Evolutionary conservation across 192 early-diverging fungal species (phyloP).

Genomic region (Glomus cerebriforme): DNA sequence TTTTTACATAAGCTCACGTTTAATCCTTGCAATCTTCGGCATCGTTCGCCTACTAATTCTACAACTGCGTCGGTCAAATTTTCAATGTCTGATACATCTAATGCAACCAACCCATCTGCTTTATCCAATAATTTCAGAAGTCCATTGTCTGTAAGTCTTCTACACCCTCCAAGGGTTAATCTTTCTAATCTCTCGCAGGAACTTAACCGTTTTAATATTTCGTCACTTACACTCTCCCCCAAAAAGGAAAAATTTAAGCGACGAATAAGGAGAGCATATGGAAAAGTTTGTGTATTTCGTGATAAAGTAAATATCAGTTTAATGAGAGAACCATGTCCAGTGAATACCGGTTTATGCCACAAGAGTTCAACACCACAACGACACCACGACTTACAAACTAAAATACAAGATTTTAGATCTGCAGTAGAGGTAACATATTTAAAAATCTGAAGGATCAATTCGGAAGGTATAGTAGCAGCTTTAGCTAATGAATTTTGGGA

Average conservation of each 20-base stretch:
- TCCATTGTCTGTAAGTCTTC: constrained; percentile 46
- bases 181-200: constrained; percentile 53
- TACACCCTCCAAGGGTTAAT: constrained; percentile 52
- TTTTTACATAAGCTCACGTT: constrained; percentile 54
- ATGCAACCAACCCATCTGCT: constrained; percentile 43
- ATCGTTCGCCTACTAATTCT: constrained; percentile 45
- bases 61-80: constrained; percentile 47
- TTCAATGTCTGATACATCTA: constrained; percentile 55
- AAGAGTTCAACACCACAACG: constrained; percentile 54
- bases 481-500: constrained; percentile 1
- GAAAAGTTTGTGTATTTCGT: constrained; percentile 38
- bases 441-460: constrained; percentile 55
- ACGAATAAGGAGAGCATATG: constrained; percentile 53
- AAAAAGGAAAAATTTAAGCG: constrained; percentile 61
- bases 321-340: constrained; percentile 19
- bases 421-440: constrained; percentile 42
- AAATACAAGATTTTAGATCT: constrained; percentile 49
- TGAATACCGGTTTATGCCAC: constrained; percentile 54
- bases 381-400: constrained; percentile 57
- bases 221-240: constrained; percentile 44
- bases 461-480: constrained; percentile 47
- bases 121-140: constrained; percentile 46
- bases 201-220: constrained; percentile 37
- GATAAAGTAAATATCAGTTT: constrained; percentile 39
- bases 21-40: constrained; percentile 56